A percentile compares a stretch with the other conserved stretches of the same genome.
Conservation (phyloP, 345 rosid genomes). For the Excoecaria agallocha region DNA sequence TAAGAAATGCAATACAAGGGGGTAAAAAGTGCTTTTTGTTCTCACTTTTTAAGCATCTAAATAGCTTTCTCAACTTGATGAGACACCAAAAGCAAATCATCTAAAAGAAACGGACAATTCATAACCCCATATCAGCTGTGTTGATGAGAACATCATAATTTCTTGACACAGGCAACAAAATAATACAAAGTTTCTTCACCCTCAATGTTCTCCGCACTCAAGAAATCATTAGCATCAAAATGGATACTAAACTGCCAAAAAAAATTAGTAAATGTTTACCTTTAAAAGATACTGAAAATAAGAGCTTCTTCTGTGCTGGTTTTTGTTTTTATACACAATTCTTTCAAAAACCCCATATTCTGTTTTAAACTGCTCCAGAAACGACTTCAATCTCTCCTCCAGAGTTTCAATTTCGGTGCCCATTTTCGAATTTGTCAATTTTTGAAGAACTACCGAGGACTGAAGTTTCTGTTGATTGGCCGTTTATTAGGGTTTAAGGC, state of each 20-base stretch:
- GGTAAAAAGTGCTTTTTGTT: not conserved
- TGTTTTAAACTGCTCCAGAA: constrained; percentile 45
- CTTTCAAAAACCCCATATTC: constrained; percentile 71
- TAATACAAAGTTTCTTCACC: not conserved
- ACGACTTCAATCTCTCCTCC: constrained; percentile 60
- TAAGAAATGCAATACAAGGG: no score
- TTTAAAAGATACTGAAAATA: constrained; percentile 83
- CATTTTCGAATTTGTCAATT: constrained; percentile 11
- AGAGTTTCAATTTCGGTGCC: constrained; percentile 34
- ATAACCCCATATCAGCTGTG: not conserved
- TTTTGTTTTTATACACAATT: constrained; percentile 86
- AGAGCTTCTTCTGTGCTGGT: constrained; percentile 82
- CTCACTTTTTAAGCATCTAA: not conserved
- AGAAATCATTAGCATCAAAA: not conserved
- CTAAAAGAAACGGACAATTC: not conserved
- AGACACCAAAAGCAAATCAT: not conserved
- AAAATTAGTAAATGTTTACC: constrained; percentile 36
- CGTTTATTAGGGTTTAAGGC: no score
- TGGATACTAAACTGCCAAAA: not conserved
- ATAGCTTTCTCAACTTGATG: not conserved
- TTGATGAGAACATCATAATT: not conserved
- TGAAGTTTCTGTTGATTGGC: not conserved
- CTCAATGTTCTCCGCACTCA: not conserved
- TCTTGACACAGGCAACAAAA: not conserved
- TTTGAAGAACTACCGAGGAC: not conserved